Conservation (phyloP, 1,284 basidiomycete species). For the Schizophyllum amplum region DNA sequence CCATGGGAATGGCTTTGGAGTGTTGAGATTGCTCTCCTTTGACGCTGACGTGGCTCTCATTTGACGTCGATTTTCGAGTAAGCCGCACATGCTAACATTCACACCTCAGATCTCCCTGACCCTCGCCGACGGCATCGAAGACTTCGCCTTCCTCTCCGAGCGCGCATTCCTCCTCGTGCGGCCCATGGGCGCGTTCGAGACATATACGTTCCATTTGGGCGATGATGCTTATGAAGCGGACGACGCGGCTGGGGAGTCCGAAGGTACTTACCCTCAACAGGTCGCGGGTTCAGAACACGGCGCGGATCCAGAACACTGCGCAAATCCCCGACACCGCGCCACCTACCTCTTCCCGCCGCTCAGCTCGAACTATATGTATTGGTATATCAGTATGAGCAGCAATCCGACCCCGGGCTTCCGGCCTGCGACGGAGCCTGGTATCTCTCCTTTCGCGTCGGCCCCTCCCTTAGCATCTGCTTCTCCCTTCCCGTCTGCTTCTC, state of each 20-base stretch:
- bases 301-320: slow-evolving; percentile 16
- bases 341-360: slow-evolving; percentile 34
- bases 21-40: not conserved
- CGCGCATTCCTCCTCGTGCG: slow-evolving; percentile 36
- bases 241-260: too few relatives aligned
- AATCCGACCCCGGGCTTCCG: slow-evolving; percentile 34
- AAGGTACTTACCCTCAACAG: not conserved
- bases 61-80: not conserved
- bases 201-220: slow-evolving; percentile 30
- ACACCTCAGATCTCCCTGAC: slow-evolving; percentile 28
- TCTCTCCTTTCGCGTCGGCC: slow-evolving; percentile 1
- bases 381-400: slow-evolving; percentile 41
- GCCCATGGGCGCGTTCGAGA: slow-evolving; percentile 35
- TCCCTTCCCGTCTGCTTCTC: not conserved
- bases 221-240: too few relatives aligned
- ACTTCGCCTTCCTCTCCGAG: slow-evolving; percentile 40
- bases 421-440: slow-evolving; percentile 15
- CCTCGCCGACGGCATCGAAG: slow-evolving; percentile 34
- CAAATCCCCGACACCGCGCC: slow-evolving; percentile 24
- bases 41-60: not conserved
- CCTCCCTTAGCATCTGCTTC: not conserved
- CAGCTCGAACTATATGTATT: not conserved
- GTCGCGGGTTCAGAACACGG: not conserved
- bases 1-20: too few relatives aligned
- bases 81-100: not conserved